Conservation (phyloP, 352 stramenopile species). For the Peronospora farinosa region DNA sequence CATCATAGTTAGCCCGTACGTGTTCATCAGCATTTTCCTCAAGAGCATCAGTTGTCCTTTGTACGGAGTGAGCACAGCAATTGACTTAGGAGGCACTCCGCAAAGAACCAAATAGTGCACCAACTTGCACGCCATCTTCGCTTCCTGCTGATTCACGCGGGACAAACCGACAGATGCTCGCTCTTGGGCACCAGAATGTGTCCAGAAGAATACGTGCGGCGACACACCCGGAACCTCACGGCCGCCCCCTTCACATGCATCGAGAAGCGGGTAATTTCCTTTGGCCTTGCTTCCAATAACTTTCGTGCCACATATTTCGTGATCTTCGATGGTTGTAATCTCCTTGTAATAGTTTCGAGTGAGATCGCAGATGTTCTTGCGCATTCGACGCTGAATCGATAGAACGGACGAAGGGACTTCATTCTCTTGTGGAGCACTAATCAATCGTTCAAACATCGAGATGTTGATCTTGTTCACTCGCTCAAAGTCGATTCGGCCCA, state of each 20-base stretch:
- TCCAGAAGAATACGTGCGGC: slow-evolving; percentile 84
- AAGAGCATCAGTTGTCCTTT: slow-evolving; percentile 86
- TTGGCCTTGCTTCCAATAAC: slow-evolving; percentile 28
- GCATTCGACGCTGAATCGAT: slow-evolving; percentile 85
- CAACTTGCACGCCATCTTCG: slow-evolving; percentile 71
- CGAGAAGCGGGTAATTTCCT: slow-evolving; percentile 12
- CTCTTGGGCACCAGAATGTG: slow-evolving; percentile 55
- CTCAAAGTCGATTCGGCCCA: slow-evolving; percentile 82
- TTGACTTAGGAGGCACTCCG: slow-evolving; percentile 57
- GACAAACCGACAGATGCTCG: slow-evolving; percentile 66
- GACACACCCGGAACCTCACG: slow-evolving; percentile 73
- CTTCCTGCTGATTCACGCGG: slow-evolving; percentile 64
- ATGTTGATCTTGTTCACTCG: slow-evolving; percentile 83
- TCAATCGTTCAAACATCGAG: slow-evolving; percentile 86
- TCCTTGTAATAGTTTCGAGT: slow-evolving; percentile 77
- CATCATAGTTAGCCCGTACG: slow-evolving; percentile 27
- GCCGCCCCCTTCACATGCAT: slow-evolving; percentile 36
- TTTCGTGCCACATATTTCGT: slow-evolving; percentile 54
- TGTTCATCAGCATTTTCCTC: slow-evolving; percentile 56
- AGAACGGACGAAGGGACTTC: slow-evolving; percentile 71
- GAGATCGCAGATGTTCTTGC: slow-evolving; percentile 81
- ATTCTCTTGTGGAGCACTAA: slow-evolving; percentile 54
- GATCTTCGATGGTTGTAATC: slow-evolving; percentile 79
- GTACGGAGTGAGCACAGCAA: slow-evolving; percentile 87
- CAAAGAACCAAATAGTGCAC: slow-evolving; percentile 74